Evolutionary conservation across 2,329 filamentous ascomycete genomes (phyloP), one percentile per base, ranked within the genome.

Genomic region (Penicillium thymicola): DNA sequence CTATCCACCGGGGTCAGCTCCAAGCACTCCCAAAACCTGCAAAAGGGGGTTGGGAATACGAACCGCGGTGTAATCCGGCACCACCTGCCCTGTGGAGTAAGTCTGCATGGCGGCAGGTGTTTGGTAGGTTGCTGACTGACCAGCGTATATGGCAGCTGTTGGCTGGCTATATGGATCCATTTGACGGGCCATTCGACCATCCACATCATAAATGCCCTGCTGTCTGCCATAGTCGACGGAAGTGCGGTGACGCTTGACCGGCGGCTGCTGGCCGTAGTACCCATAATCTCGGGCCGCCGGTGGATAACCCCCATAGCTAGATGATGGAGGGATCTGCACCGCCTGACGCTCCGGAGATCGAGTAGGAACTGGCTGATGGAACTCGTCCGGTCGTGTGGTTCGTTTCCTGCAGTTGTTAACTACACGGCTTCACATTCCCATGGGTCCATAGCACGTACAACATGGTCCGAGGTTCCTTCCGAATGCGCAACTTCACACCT

Each of bases 401-500:
- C 75, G 73, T 71, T 77, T 77, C 62, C 75, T 76, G 53, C 25
- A n/a, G 10, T 23, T 42, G 61, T 70, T 43, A 69, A 61, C 46
- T 23, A 43, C 30, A 36, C 38, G 30, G 5, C 41, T 10, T 28
- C 11, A 11, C 37, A 16, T 38, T 28, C 13, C 18, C 14, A 27
- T 3, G 13, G 23, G 23, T 16, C 13, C 21, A 21, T 18, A 13
- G 14, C 37, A 71, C 72, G 67, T 59, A 75, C 75, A 76, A 67
- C 57, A 76, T 62, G n/a, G 82, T 82, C 55, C 89, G 82, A 43
- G 89, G 88, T 72, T 96, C 91, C 71, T 96, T 96, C 53, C 91
- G 85, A 45, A 96, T 81, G 51, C 91, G 83, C 32, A 96, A 78
- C 50, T 90, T 87, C 14, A 96, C 89, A 9, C 92, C 92, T 70